A percentile compares a stretch with the other conserved stretches of the same genome.
Conservation (phyloP, 768 basidiomycete species). For the Mycena leptocephala region DNA sequence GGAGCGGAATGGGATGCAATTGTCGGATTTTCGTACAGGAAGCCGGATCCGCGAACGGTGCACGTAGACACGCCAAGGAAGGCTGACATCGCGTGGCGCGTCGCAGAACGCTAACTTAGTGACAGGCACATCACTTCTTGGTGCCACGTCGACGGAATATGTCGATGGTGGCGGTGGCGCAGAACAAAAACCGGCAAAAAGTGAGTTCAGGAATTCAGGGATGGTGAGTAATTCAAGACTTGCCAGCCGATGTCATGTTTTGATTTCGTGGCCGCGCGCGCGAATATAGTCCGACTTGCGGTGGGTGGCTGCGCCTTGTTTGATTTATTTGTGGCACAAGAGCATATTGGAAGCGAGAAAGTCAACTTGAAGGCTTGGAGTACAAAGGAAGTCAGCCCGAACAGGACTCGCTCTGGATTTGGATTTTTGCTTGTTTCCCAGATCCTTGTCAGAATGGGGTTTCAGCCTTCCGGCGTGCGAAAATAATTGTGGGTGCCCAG, state of each 20-base stretch:
- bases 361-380: no score
- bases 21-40: background rate
- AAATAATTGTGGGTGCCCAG: no score
- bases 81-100: no score
- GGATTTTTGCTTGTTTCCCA: no score
- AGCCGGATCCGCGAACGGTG: background rate
- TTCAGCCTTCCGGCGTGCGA: no score
- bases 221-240: no score
- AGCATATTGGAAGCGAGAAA: background rate
- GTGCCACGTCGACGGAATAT: background rate
- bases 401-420: no score
- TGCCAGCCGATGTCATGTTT: background rate
- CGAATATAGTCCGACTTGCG: background rate
- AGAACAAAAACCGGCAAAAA: background rate
- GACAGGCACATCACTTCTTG: background rate
- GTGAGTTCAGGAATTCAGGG: background rate
- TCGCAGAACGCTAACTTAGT: no score
- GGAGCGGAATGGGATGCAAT: background rate
- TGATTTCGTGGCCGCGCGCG: no score
- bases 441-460: no score
- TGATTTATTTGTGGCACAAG: background rate
- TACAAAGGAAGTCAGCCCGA: no score
- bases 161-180: constrained; percentile 2
- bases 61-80: background rate
- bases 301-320: background rate